Base-by-base conservation (phyloP, 2,329 filamentous ascomycete species). In the Hypocrella siamensis region DNA sequence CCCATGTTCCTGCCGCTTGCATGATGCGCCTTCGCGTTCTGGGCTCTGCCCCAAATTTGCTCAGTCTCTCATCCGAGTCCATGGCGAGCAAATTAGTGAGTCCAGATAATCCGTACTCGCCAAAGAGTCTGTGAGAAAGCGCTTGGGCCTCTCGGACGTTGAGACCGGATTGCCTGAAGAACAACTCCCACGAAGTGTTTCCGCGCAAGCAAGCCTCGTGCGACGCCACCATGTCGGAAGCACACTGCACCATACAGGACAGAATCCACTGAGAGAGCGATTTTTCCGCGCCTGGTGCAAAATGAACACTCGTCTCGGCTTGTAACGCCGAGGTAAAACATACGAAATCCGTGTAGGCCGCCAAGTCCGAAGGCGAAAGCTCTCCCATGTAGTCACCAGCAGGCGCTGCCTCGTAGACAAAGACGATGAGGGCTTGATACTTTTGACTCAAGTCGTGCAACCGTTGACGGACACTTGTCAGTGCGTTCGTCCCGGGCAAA, bases 381-480 rank as follows among this genome's bases (percentile, higher is more conserved):
- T 49, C 44, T 35, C 50, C 48, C 22, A 56, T 46, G 4, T 49
- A 54, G 38, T 70, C 65, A 10, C 60, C 59, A 1, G 46, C 26
- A 2, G 38, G 40, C 30, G 59, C 63, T 2, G 49, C 52, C 33
- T 75, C 66, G n/a, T 69, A 75, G 2, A 90, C 62, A 1, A 92
- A 50, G 1, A 93, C 57, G 1, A 79, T 53, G 1, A 93, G 56
- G 4, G 58, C 60, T 39, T 82, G 75, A 45, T 90, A 88, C 8
- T 73, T 64, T 2, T 45, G 33, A 10, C 70, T 63, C 0, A 77
- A 56, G 6, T 48, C 52, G 4, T 53, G 46, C 8, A 88, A 56
- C 3, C 65, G 61, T 31, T 72, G 61, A 24, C 67, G 64, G 11
- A 84, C 57, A 11, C 57, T 54, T 3, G 61, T 56, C 22, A 55